These are phyloP conservation scores for Trichocladium antarcticum DNA, from an alignment of 495 filamentous ascomycete species.

Conservation along the genomic window DNA sequence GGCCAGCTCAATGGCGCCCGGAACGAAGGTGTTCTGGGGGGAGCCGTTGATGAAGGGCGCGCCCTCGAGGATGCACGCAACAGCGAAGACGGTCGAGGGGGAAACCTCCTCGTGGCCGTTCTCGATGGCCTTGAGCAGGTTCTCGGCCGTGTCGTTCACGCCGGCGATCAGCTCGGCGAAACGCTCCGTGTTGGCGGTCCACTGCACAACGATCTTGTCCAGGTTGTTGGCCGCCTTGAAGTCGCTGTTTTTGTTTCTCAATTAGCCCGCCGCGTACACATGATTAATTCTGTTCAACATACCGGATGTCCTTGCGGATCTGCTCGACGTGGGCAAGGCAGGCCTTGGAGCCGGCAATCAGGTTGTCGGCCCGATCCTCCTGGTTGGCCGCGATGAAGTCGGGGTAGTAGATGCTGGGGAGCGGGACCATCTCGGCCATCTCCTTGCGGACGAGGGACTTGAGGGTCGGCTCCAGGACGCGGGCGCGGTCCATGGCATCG, in stretches of 20 bases:
- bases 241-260: slow-evolving; percentile 46
- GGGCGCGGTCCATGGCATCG: slow-evolving; percentile 88
- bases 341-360: slow-evolving; percentile 74
- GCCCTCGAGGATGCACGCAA: slow-evolving; percentile 82
- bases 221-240: slow-evolving; percentile 81
- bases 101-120: slow-evolving; percentile 76
- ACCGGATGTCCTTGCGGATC: slow-evolving; percentile 92
- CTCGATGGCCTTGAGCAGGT: slow-evolving; percentile 79
- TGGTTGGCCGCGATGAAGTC: slow-evolving; percentile 99
- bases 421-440: slow-evolving; percentile 78
- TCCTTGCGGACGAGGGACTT: slow-evolving; percentile 85
- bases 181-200: slow-evolving; percentile 98
- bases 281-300: slow-evolving; percentile 19
- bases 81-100: slow-evolving; percentile 90
- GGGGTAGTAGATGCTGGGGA: slow-evolving; percentile 95
- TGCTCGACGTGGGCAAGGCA: slow-evolving; percentile 79
- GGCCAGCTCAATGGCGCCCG: slow-evolving; percentile 82
- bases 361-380: slow-evolving; percentile 90
- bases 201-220: slow-evolving; percentile 95
- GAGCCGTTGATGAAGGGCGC: slow-evolving; percentile 98
- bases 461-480: slow-evolving; percentile 84
- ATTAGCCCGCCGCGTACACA: not conserved
- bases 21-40: slow-evolving; percentile 97
- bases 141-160: slow-evolving; percentile 94
- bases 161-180: slow-evolving; percentile 79